These are phyloP conservation scores for Xylaria sp. DNA, from an alignment of 2,329 filamentous ascomycete species.

Conservation along the genomic window DNA sequence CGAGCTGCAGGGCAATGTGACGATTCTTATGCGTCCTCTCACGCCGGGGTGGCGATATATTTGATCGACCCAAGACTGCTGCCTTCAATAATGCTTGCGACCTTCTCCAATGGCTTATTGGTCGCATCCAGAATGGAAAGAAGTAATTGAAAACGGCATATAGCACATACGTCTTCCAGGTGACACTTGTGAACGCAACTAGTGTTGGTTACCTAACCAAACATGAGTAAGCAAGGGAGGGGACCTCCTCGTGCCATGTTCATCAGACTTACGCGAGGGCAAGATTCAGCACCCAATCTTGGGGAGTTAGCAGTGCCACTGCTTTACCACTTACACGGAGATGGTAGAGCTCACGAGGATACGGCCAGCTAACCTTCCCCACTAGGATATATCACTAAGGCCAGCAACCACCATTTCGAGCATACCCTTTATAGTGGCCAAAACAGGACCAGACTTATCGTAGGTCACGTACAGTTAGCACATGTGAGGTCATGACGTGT, in stretches of 20 bases:
- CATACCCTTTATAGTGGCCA: neutral
- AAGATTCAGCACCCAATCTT: constrained; percentile 64
- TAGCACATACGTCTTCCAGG: constrained; percentile 64
- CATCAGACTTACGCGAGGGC: constrained; percentile 52
- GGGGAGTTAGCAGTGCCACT: constrained; percentile 63
- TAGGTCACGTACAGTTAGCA: constrained; percentile 49
- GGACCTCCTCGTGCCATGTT: neutral
- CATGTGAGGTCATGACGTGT: constrained; percentile 67
- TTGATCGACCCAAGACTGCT: constrained; percentile 51
- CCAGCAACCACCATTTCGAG: neutral
- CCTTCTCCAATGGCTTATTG: constrained; percentile 66
- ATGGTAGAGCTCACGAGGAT: constrained; percentile 61
- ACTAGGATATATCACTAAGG: constrained; percentile 33
- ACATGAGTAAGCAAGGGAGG: constrained; percentile 13
- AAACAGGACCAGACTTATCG: neutral
- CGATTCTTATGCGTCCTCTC: constrained; percentile 56
- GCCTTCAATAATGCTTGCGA: constrained; percentile 61
- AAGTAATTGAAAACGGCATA: constrained; percentile 64
- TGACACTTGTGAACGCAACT: constrained; percentile 57
- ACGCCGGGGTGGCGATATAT: constrained; percentile 56
- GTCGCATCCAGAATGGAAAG: constrained; percentile 60
- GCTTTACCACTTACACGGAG: constrained; percentile 63
- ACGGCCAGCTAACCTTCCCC: constrained; percentile 60
- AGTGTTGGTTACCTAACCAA: constrained; percentile 57
- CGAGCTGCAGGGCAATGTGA: constrained; percentile 48